Conservation (phyloP, 768 basidiomycete species). For the Asterophora parasitica region DNA sequence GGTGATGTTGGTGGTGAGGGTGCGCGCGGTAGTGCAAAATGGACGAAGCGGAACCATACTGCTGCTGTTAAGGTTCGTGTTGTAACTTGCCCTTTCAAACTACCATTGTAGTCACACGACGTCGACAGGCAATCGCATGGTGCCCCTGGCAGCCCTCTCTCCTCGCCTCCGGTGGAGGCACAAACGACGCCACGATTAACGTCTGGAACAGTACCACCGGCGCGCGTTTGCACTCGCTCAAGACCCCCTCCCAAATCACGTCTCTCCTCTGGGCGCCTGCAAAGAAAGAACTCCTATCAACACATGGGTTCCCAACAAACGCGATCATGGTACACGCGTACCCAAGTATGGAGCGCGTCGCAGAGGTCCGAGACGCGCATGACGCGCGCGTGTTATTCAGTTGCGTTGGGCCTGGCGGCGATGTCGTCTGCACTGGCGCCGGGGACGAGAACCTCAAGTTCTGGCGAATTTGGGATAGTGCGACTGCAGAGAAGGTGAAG, state of each 20-base stretch:
- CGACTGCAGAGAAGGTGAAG: conserved; percentile 38
- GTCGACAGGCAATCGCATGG: conserved; percentile 82
- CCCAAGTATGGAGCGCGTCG: conserved; percentile 77
- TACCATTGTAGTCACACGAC: neutral
- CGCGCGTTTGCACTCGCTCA: conserved; percentile 81
- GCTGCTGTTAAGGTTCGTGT: conserved; percentile 72
- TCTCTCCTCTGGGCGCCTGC: conserved; percentile 85
- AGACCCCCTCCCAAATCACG: conserved; percentile 89
- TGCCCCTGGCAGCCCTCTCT: conserved; percentile 94
- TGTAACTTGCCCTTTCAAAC: neutral
- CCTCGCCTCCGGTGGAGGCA: conserved; percentile 91
- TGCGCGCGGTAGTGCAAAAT: conserved; percentile 64
- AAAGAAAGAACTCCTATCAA: conserved; percentile 84
- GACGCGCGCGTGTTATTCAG: conserved; percentile 88
- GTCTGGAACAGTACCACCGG: conserved; percentile 92
- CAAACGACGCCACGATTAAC: conserved; percentile 87
- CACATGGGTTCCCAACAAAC: conserved; percentile 93
- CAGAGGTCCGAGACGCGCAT: conserved; percentile 87
- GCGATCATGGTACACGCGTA: conserved; percentile 80
- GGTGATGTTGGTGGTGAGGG: conserved; percentile 48
- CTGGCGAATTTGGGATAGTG: conserved; percentile 82
- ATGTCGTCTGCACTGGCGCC: conserved; percentile 87
- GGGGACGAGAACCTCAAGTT: conserved; percentile 97
- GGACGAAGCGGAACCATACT: conserved; percentile 89
- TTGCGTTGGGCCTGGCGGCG: conserved; percentile 81